Conservation (phyloP, 1,284 basidiomycete species). For the Heterobasidion occidentale region DNA sequence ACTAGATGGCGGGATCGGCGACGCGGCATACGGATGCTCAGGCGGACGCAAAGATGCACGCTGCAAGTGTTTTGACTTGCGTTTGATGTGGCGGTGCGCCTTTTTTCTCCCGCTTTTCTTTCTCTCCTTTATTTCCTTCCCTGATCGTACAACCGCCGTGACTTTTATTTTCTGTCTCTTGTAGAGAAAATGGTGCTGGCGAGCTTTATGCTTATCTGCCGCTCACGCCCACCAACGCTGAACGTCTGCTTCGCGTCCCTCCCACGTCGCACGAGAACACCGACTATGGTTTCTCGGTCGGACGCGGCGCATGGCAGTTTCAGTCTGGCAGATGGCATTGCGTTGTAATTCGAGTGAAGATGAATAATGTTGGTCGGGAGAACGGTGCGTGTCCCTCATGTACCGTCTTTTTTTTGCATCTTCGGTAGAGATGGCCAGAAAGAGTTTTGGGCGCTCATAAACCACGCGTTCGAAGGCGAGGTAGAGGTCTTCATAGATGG, state of each 20-base stretch:
- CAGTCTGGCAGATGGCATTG: constrained; percentile 44
- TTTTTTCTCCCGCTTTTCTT: neutral
- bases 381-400: constrained; percentile 27
- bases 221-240: constrained; percentile 31
- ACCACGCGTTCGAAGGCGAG: constrained; percentile 31
- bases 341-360: constrained; percentile 52
- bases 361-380: constrained; percentile 43
- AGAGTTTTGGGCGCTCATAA: neutral
- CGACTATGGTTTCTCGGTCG: constrained; percentile 56
- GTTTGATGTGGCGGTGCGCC: constrained; percentile 58
- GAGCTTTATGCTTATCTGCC: constrained; percentile 58
- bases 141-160: neutral
- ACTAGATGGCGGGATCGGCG: constrained; percentile 47
- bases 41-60: constrained; percentile 49
- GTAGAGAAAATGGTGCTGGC: constrained; percentile 36
- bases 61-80: constrained; percentile 51
- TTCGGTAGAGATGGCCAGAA: neutral
- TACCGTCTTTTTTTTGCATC: neutral
- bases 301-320: constrained; percentile 44
- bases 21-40: constrained; percentile 49
- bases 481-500: constrained; percentile 52
- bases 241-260: constrained; percentile 37
- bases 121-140: neutral
- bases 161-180: neutral
- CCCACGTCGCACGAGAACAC: constrained; percentile 40